phyloP scores from a whole-genome alignment of 352 stramenopile genomes.

The Phytophthora pseudosyringae region DNA sequence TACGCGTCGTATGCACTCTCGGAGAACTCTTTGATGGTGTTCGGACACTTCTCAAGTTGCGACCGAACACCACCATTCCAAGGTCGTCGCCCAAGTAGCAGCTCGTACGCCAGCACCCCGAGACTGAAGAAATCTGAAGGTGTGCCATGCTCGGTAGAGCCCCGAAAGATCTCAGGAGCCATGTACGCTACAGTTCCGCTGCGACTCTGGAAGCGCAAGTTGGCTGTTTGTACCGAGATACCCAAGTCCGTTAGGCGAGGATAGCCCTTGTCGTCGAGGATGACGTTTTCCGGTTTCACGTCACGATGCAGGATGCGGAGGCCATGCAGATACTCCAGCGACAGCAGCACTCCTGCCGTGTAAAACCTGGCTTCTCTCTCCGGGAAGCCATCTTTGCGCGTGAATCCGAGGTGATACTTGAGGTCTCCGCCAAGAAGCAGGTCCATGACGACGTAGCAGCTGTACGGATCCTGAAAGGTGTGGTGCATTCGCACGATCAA shows the following conservation, averaged over 20 bases:
- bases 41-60: slow-evolving; percentile 41
- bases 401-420: slow-evolving; percentile 66
- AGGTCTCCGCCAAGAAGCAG: slow-evolving; percentile 75
- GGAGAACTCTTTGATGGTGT: slow-evolving; percentile 35
- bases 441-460: slow-evolving; percentile 86
- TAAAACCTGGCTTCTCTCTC: slow-evolving; percentile 68
- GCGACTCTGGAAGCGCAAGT: slow-evolving; percentile 52
- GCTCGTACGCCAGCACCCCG: slow-evolving; percentile 61
- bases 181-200: slow-evolving; percentile 78
- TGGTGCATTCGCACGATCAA: slow-evolving; percentile 72
- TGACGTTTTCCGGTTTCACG: slow-evolving; percentile 88
- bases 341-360: slow-evolving; percentile 59
- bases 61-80: slow-evolving; percentile 45
- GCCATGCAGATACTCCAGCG: slow-evolving; percentile 72
- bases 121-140: slow-evolving; percentile 72
- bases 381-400: slow-evolving; percentile 58
- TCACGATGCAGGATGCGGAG: slow-evolving; percentile 80
- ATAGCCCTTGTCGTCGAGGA: slow-evolving; percentile 82
- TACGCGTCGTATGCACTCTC: slow-evolving; percentile 45
- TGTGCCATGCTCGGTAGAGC: slow-evolving; percentile 58
- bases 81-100: slow-evolving; percentile 54
- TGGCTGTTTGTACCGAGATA: slow-evolving; percentile 61
- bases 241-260: slow-evolving; percentile 77
- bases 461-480: slow-evolving; percentile 66
- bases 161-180: slow-evolving; percentile 71